Conservation (phyloP, 306 rosid genomes). For the Vachellia pachyceras region DNA sequence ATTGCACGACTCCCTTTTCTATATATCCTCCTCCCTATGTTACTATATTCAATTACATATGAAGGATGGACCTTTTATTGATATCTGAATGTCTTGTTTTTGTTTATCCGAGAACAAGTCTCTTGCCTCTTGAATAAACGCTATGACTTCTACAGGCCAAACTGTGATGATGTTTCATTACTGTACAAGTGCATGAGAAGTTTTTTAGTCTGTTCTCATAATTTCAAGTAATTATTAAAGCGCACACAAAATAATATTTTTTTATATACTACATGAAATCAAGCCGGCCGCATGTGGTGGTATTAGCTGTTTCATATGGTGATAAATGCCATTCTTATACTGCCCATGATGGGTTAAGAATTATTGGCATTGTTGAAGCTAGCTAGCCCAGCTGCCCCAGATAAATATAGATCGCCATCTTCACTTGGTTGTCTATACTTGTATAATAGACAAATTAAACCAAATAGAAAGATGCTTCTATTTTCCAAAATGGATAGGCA, state of each 20-base stretch:
- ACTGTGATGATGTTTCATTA: neutral
- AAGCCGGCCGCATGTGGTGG: neutral
- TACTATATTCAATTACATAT: too few species aligned
- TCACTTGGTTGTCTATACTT: neutral
- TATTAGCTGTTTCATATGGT: neutral
- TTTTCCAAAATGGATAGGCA: neutral
- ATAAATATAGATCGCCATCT: neutral
- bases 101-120: too few species aligned
- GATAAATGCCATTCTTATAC: neutral
- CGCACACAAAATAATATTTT: neutral
- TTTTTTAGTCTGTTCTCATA: neutral
- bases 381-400: neutral
- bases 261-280: neutral
- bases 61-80: too few species aligned
- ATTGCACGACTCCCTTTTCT: too few species aligned
- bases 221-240: slow-evolving; percentile 15
- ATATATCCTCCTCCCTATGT: too few species aligned
- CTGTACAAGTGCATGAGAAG: slow-evolving; percentile 1
- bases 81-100: too few species aligned
- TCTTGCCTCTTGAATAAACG: neutral
- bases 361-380: neutral
- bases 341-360: neutral
- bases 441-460: too few species aligned
- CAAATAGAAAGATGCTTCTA: neutral
- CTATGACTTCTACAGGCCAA: neutral